Base-by-base conservation (phyloP, 768 basidiomycete species). In the Antrodiella citrinella region DNA sequence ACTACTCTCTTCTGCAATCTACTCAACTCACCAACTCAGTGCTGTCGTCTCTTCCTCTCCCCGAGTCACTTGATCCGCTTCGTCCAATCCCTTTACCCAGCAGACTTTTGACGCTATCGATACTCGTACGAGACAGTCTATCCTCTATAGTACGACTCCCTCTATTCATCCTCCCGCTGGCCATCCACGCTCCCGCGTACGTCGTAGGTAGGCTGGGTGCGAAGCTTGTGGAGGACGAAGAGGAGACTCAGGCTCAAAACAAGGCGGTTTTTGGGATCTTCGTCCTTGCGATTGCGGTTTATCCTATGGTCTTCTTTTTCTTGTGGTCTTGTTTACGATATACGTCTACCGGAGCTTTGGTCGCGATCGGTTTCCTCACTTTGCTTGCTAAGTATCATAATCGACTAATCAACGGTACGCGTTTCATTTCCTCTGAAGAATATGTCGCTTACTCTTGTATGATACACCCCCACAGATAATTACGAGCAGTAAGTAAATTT, bases 171-270 rank as follows among this genome's bases (percentile, higher is more conserved):
- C 65, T 96, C 44, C 95, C 95, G 1, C 74, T 96, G 23, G 61
- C 95, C 49, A 70, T 94, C 48, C 89, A 92, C 51, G 65, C 82
- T 11, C 96, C 96, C 3, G 82, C 87, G 43, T 98, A 98, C 67
- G 67, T 83, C 52, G 82, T 95, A 72, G 85, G 81, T 11, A 74
- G 82, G 24, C 59, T 84, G 47, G 91, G 90, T 42, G 87, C 86
- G 18, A 69, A 77, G 43, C 69, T 95, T 30, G 82, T 77, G 26
- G 76, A 86, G 59, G 81, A 91, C 53, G 93, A 97, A 63, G 86
- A 97, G 65, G 95, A 97, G 65, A 86, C 91, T 10, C 86, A 91
- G 65, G 96, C 95, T 41, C 94, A 98, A 74, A 98, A 91, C 73
- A 99, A 99, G 73, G 80, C 96, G 42, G 83, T 88, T 11, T 84